Conservation (phyloP, 306 rosid species). For the Dryas octopetala region DNA sequence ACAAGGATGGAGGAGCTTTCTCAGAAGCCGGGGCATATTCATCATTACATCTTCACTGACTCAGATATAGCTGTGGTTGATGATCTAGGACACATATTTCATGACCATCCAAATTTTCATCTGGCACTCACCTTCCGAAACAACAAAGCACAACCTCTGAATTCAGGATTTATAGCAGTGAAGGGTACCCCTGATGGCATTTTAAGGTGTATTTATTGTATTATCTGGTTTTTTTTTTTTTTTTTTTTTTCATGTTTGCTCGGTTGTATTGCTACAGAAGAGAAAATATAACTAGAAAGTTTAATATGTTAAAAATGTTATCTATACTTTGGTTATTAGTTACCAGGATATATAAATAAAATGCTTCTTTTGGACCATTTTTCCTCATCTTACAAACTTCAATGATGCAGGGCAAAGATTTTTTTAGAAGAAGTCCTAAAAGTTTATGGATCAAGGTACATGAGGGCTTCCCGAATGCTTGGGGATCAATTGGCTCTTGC, state of each 20-base stretch:
- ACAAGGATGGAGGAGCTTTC: slow-evolving; percentile 52
- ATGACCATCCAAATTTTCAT: slow-evolving; percentile 62
- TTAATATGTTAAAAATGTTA: background rate
- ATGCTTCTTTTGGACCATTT: background rate
- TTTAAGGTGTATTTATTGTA: slow-evolving; percentile 50
- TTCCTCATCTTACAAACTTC: background rate
- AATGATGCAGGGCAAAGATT: slow-evolving; percentile 62
- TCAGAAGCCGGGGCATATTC: slow-evolving; percentile 33
- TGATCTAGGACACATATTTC: slow-evolving; percentile 69
- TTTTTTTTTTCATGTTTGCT: slow-evolving; percentile 22
- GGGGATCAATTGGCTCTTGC: slow-evolving; percentile 98
- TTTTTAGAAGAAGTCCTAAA: slow-evolving; percentile 72
- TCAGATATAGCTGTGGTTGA: slow-evolving; percentile 85
- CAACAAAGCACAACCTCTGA: slow-evolving; percentile 87
- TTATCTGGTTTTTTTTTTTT: slow-evolving; percentile 14
- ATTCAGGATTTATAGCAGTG: slow-evolving; percentile 94
- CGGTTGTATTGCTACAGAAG: background rate
- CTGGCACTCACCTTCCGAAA: slow-evolving; percentile 87
- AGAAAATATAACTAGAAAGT: background rate
- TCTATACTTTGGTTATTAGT: background rate
- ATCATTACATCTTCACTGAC: slow-evolving; percentile 87
- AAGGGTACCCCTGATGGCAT: slow-evolving; percentile 82
- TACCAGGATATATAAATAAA: background rate
- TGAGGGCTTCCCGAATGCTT: slow-evolving; percentile 80
- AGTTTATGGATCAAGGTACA: slow-evolving; percentile 62